Conservation (phyloP, 2,329 filamentous ascomycete species). For the Aureobasidium sp. region DNA sequence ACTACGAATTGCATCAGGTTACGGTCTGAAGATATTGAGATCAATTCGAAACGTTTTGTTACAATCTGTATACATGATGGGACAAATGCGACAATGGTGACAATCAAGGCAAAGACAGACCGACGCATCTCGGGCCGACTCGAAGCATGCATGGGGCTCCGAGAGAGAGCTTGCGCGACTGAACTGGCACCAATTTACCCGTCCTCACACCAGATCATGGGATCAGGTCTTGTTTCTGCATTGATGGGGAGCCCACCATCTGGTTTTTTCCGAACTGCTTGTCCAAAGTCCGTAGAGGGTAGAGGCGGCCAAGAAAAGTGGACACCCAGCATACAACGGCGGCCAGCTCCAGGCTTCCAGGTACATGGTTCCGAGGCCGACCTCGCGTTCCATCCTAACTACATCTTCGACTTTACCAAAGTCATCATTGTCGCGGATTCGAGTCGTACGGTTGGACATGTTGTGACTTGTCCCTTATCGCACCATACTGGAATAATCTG, state of each 20-base stretch:
- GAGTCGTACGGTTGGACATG: not conserved
- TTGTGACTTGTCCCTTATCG: not conserved
- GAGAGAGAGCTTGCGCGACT: not conserved
- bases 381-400: not conserved
- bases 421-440: not conserved
- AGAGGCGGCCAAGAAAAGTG: not conserved
- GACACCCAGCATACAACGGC: not conserved
- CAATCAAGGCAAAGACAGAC: not conserved
- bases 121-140: not conserved
- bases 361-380: not conserved
- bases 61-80: not conserved
- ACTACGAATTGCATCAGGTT: not conserved
- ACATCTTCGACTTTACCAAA: not conserved
- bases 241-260: not conserved
- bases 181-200: no score
- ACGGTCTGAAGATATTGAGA: not conserved
- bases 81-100: not conserved
- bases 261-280: not conserved
- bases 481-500: not conserved
- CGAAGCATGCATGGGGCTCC: not conserved
- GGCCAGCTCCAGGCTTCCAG: not conserved
- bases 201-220: not conserved
- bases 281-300: not conserved
- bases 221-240: not conserved
- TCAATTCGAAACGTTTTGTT: fast-evolving